Base-by-base conservation (phyloP, 495 filamentous ascomycete species). In the Clavariopsis aquatica region DNA sequence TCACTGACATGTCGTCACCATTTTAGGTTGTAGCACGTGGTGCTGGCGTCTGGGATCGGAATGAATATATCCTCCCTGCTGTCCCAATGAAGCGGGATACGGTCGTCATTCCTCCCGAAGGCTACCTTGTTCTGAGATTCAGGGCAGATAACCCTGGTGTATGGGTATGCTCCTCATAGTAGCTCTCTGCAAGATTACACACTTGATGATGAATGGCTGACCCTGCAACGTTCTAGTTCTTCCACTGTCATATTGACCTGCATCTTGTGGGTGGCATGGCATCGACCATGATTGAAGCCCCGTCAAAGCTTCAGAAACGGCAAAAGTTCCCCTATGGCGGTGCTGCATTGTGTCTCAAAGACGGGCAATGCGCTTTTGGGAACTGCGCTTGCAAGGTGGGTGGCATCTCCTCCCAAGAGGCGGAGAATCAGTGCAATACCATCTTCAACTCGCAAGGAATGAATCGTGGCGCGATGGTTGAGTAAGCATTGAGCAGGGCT, bases 221-320 rank as follows among this genome's bases (percentile, higher is more conserved):
- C 13, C 13, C 13, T 36, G 6, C 13, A 6, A 36, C 31, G 13
- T 36, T 17, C 15, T 17, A 43, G 5, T 75, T 92, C 31, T 89
- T 92, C 73, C 90, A 93, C 73, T 93, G 90, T 45, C 69, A 72
- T 36, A 72, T 72, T 45, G 69, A 72, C 46, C 41, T 69, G 47
- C 90, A 93, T 70, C 80, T 90, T 43, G 85, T 82, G 59, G 84
- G 84, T 69, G 90, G 90, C 24, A 79, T 94, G 28, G 84, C 82
- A 1, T 86, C 84, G 9, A 87, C 82, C 12, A 76, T 93, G 31
- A 83, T 93, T 65, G 89, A 92, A 75, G 83, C 82, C 0, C 89
- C 89, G 0, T 73, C 81, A 12, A 76, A 80, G 13, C 52, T 93
- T 0, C 90, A 93, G 71, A 68, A 82, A 20, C 24, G 49, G 24